Evolutionary conservation across 2,329 filamentous ascomycete species (phyloP).

Genomic region (Epichloe coenophiala): DNA sequence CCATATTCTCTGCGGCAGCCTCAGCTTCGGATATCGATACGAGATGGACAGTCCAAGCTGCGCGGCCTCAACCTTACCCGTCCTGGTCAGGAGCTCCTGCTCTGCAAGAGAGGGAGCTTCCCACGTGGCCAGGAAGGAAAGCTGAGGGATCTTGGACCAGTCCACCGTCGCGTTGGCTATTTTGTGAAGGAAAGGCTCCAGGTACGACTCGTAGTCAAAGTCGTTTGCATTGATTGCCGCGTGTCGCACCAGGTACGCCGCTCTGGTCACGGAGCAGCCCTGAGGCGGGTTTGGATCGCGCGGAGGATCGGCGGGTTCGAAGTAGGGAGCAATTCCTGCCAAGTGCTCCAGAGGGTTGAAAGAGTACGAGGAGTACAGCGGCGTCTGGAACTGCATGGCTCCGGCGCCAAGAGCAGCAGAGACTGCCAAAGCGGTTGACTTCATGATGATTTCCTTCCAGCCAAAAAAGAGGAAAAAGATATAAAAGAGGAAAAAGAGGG

Average conservation of each 20-base stretch:
- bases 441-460: background rate
- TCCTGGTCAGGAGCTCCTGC: conserved; percentile 44
- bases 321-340: conserved; percentile 43
- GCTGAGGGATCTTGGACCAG: conserved; percentile 40
- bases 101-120: conserved; percentile 44
- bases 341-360: conserved; percentile 43
- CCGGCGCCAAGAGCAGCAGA: background rate
- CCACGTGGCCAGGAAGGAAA: conserved; percentile 46
- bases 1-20: conserved; percentile 42
- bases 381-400: conserved; percentile 5
- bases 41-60: conserved; percentile 45
- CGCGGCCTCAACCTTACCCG: conserved; percentile 46
- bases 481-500: too few species aligned
- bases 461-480: background rate
- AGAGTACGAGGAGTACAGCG: conserved; percentile 31
- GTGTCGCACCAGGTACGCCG: conserved; percentile 44
- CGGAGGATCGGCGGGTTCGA: conserved; percentile 36
- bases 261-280: conserved; percentile 35
- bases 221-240: conserved; percentile 48
- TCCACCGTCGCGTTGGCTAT: conserved; percentile 43
- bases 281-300: conserved; percentile 22
- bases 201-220: conserved; percentile 43
- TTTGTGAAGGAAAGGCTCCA: conserved; percentile 44
- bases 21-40: conserved; percentile 38
- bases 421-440: background rate